Evolutionary conservation across 108 stramenopile genomes (phyloP).

Genomic region (Cyclostephanos invisitatus): DNA sequence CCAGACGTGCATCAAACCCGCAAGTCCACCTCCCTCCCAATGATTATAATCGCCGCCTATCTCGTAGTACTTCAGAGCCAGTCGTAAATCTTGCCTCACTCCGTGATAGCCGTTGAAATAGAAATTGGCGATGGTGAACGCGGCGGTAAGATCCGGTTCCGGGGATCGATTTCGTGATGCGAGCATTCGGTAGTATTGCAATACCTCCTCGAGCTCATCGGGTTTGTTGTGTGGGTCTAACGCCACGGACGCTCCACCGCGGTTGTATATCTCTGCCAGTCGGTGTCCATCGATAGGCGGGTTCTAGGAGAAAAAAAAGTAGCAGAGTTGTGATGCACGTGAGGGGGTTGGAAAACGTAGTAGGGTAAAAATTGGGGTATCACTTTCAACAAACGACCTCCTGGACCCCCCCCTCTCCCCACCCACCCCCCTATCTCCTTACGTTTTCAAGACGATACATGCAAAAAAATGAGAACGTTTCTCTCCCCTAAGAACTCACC

Average conservation of each 20-base stretch:
- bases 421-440: background rate
- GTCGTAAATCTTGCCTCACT: conserved; percentile 74
- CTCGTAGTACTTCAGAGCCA: conserved; percentile 79
- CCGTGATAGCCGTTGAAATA: conserved; percentile 78
- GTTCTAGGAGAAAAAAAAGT: conserved; percentile 4
- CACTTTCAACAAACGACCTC: background rate
- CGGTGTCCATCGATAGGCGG: conserved; percentile 80
- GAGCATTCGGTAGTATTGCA: conserved; percentile 82
- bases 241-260: conserved; percentile 77
- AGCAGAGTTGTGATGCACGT: background rate
- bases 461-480: background rate
- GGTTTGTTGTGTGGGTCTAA: conserved; percentile 74
- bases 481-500: conserved; percentile 1
- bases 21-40: conserved; percentile 81
- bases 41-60: conserved; percentile 60
- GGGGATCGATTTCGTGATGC: conserved; percentile 51
- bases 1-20: conserved; percentile 81
- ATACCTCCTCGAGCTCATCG: conserved; percentile 78
- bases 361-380: background rate
- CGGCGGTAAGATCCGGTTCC: conserved; percentile 65
- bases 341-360: background rate
- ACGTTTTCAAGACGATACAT: background rate
- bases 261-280: conserved; percentile 72
- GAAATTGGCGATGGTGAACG: conserved; percentile 68
- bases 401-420: background rate